Evolutionary conservation across 2,329 filamentous ascomycete genomes (phyloP).

Genomic region (Pseudogymnoascus sp.): DNA sequence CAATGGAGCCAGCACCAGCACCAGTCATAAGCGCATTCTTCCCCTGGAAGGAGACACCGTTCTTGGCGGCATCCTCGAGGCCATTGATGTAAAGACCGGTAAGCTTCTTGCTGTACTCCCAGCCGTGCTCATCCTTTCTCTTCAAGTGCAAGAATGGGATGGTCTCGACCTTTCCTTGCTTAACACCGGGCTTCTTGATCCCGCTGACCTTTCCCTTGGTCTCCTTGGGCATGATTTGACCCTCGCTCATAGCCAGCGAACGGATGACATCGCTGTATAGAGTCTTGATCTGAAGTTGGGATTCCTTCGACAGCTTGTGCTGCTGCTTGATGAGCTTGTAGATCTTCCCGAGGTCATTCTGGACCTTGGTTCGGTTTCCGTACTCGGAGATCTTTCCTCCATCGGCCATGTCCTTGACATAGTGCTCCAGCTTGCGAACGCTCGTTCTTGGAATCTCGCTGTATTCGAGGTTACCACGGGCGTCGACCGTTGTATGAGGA

Average conservation of each 20-base stretch:
- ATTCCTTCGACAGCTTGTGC: constrained; percentile 93
- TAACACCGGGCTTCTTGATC: constrained; percentile 45
- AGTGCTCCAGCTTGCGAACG: constrained; percentile 95
- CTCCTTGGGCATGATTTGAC: constrained; percentile 87
- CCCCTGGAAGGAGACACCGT: constrained; percentile 83
- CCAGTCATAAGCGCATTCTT: constrained; percentile 98
- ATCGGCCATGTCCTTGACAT: constrained; percentile 96
- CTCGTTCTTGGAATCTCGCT: constrained; percentile 78
- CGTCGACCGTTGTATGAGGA: constrained; percentile 84
- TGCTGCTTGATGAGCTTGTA: constrained; percentile 99
- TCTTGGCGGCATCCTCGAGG: constrained; percentile 76
- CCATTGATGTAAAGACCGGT: constrained; percentile 89
- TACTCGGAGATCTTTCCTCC: constrained; percentile 98
- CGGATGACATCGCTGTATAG: constrained; percentile 91
- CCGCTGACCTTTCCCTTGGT: constrained; percentile 51
- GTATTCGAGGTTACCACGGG: constrained; percentile 86
- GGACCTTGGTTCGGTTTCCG: constrained; percentile 94
- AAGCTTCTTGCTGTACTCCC: constrained; percentile 99
- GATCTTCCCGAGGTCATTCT: constrained; percentile 87
- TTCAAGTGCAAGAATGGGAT: constrained; percentile 97
- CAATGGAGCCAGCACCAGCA: constrained; percentile 94
- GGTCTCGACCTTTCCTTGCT: constrained; percentile 79
- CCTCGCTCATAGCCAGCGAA: constrained; percentile 94
- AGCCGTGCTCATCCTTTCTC: constrained; percentile 85
- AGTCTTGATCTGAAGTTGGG: constrained; percentile 91